Base-by-base conservation (phyloP, 768 basidiomycete species). In the Boletus tylopilopsis region DNA sequence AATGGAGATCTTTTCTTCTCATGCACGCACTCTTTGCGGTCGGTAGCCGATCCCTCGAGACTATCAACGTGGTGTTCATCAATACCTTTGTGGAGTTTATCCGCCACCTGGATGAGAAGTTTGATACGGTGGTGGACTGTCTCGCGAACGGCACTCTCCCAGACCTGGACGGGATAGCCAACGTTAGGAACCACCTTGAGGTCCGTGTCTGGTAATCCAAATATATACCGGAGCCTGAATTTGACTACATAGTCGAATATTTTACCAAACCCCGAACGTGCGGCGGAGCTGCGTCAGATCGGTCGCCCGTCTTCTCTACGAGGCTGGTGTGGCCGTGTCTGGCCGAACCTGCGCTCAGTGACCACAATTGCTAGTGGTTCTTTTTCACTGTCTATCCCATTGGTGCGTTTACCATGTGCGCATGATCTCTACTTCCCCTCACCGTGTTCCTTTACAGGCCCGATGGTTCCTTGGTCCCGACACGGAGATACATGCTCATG, bases 21-120 rank as follows among this genome's bases (percentile, higher is more conserved):
- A 32, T 53, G 22, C 54, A 42, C 21, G 54, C 25, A 5, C 43
- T 54, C 5, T 56, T 46, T 18, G 47, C 44, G 1, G 8, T 56
- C 22, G 18, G 40, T n/a, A 49, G 32, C 41, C 42, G 12, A 21
- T 29, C 41, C 27, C 32, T 57, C 19, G 43, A 48, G 24, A 32
- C 27, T 6, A 57, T 57, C n/a, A 3, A 1, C 11, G 32, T 32
- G 40, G 22, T 18, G 10, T 58, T 57, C 44, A 38, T 54, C 27
- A 45, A 16, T 23, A 49, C 56, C 6, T 49, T 57, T 15, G 36
- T 57, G 32, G 55, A 57, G 18, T 36, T 53, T 44, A 53, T 58
- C 16, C 40, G 41, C 9, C 13, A 42, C 21, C 18, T 57, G 8
- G 55, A 57, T 21, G n/a, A 15, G 6, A 32, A 53, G 27, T 58